Evolutionary conservation across 768 basidiomycete genomes (phyloP).

Genomic region (Suillus bovinus): DNA sequence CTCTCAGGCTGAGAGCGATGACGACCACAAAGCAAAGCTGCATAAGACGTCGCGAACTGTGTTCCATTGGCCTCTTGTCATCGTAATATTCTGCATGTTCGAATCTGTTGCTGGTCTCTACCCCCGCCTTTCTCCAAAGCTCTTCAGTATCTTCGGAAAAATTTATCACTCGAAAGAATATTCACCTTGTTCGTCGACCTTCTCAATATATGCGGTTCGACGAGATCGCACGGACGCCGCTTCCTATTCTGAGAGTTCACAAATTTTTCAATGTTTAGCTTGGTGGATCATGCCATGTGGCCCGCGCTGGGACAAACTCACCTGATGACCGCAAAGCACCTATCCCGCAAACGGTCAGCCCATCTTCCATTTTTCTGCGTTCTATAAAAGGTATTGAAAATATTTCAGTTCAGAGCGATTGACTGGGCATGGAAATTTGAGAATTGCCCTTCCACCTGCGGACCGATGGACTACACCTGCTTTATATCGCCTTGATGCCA

Average conservation of each 20-base stretch:
- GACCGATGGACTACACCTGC: neutral
- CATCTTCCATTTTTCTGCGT: neutral
- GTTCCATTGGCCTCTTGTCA: neutral
- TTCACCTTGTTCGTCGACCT: neutral
- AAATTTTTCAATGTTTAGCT: neutral
- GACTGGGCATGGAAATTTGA: conserved; percentile 1
- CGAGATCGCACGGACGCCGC: neutral
- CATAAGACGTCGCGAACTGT: neutral
- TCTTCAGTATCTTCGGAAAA: neutral
- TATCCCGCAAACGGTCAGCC: neutral
- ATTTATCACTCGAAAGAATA: neutral
- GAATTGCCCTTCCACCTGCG: neutral
- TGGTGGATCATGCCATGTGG: conserved; percentile 1
- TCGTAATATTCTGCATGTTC: neutral
- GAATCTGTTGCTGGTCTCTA: neutral
- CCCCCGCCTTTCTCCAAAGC: neutral
- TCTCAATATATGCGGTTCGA: conserved; percentile 1
- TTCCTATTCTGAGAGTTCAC: neutral
- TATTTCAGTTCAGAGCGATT: conserved; percentile 1
- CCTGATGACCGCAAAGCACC: conserved; percentile 2
- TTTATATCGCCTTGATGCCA: neutral
- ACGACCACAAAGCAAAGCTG: neutral
- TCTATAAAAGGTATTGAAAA: neutral
- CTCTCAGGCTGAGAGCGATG: neutral
- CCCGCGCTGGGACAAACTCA: neutral